Evolutionary conservation across 129 eudicot genomes (phyloP), one percentile per base, ranked within the genome.

Genomic region (Flaveria robusta): DNA sequence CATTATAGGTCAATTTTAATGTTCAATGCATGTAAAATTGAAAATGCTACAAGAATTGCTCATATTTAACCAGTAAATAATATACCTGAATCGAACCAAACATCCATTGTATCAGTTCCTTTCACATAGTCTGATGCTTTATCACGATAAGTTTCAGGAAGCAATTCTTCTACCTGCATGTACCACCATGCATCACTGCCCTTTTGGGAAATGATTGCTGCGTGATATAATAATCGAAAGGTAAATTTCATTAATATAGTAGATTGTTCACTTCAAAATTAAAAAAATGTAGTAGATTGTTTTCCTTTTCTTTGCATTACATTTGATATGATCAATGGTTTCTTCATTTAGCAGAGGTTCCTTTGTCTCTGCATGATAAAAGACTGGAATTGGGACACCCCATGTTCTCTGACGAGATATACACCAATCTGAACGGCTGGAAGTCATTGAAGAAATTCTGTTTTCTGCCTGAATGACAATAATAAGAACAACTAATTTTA

Each of bases 171-270:
- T 72, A 87, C 94, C 23, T 77, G 54, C 99, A 95, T 88, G 83
- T 91, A 87, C 99, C 99, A 95, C 99, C 99, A 95, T 24, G 96
- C 97, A 89, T 95, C 99, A 75, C 99, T 95, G 41, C 99, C 97
- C 85, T 91, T 95, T 79, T 89, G 89, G 51, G 92, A 84, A 77
- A 95, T 89, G 62, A 95, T 87, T 76, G 96, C 98, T 92, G 93
- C 70, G 76, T 74, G 81, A 83, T 60, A 65, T n/a, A 72, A 75
- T 31, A 43, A 76, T 22, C 27, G 12, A 65, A 59, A 43, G 54
- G 19, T 70, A 29, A 26, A 29, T 43, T 69, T 45, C n/a, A 56
- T 31, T 54, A 39, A 59, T 66, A 60, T 18, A 72, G 43, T 43
- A 43, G 49, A 43, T 10, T 9, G 69, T 45, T 47, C 20, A 71